Evolutionary conservation across 108 stramenopile species (phyloP), one percentile per base, ranked within the genome.

Genomic region (Cyclotella choctawhatcheeana): DNA sequence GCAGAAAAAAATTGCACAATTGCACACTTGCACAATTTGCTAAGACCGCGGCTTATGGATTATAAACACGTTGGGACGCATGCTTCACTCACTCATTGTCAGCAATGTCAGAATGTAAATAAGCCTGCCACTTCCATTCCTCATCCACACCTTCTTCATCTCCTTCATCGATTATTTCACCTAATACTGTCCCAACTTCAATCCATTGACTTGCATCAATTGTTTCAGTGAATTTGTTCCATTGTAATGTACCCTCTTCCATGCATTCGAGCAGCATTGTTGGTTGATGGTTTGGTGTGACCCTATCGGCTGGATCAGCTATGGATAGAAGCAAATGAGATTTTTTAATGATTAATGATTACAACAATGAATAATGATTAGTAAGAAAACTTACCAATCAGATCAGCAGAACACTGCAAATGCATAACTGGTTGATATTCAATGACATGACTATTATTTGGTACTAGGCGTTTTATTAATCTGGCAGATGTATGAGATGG

Each of bases 81-180:
- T 12, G 12, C 6, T 12, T 40, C 12, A 12, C 37, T 40, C 8
- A 10, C 12, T 6, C 37, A 10, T 40, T 27, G 6, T 56, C 33
- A 45, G 63, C 71, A 27, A 51, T n/a, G 13, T 64, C 20, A 5
- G 63, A 61, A 31, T 72, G 45, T 32, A 72, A 44, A 72, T 72
- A 72, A 27, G 71, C 71, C 25, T 72, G 71, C 71, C 71, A 72
- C 22, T 29, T 64, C 71, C 71, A 72, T 17, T 72, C 71, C 21
- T 64, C 62, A 48, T 64, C 50, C 5, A 35, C 34, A 7, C 21
- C 51, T 3, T 53, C 44, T 21, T 62, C 71, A 31, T 26, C 61
- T 25, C 35, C 33, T 0, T 69, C 69, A 0, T 69, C 68, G 1
- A 69, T 22, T 58, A 72, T 64, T 33, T 64, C 62, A 2, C 71